phyloP scores from a whole-genome alignment of 2,329 filamentous ascomycete species.

The Exophiala sideris region DNA sequence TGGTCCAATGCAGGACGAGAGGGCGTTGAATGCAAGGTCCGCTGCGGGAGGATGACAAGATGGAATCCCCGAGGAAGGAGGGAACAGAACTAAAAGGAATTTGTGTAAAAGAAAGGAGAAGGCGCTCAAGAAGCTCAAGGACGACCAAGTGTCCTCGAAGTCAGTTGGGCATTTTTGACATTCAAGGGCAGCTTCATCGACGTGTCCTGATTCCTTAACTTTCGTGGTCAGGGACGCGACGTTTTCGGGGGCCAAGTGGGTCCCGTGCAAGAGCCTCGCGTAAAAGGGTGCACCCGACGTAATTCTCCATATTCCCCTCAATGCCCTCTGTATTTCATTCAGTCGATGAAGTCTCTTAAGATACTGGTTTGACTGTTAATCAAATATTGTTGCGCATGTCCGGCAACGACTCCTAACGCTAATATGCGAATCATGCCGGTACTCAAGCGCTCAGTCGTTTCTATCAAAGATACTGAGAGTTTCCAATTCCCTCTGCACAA shows the following conservation, averaged over 20 bases:
- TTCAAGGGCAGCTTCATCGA: no score
- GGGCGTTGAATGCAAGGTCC: neutral
- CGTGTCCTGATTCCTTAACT: no score
- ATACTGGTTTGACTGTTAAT: no score
- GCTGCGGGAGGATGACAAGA: neutral
- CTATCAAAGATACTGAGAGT: constrained; percentile 55
- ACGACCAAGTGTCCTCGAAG: no score
- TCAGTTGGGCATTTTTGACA: no score
- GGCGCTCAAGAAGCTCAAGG: no score
- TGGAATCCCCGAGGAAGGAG: neutral
- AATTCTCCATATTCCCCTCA: neutral
- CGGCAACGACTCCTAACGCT: no score
- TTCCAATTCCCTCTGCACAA: constrained; percentile 59
- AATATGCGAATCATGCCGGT: neutral
- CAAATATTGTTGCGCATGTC: no score
- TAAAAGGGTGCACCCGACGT: neutral
- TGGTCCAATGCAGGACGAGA: neutral
- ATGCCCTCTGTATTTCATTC: no score
- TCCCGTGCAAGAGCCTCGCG: constrained; percentile 1
- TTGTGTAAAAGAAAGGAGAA: no score
- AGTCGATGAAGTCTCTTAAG: no score
- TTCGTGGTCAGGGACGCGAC: no score
- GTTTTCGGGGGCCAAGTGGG: neutral
- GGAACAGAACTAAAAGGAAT: neutral
- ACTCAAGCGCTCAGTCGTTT: constrained; percentile 13